Conservation (phyloP, 2,329 filamentous ascomycete genomes). For the Trichocomaceae sp. region DNA sequence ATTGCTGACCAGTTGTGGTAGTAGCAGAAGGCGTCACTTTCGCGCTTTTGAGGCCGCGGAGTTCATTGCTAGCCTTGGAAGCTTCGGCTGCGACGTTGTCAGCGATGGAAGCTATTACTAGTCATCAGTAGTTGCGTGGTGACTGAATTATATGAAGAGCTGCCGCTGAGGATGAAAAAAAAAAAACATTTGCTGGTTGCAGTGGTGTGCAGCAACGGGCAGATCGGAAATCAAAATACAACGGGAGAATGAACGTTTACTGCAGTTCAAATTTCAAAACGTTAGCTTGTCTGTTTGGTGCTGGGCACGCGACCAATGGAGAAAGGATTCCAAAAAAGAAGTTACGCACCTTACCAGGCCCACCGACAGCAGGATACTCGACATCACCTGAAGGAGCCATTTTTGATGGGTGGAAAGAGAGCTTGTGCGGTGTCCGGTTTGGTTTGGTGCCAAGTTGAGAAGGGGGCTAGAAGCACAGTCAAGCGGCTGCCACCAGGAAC, state of each 20-base stretch:
- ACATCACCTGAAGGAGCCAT: constrained; percentile 31
- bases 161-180: background rate
- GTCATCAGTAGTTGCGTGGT: constrained; percentile 16
- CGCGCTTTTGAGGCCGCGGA: constrained; percentile 49
- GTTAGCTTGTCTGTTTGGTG: background rate
- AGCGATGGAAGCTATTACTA: constrained; percentile 46
- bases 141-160: background rate
- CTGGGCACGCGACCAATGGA: background rate
- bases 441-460: constrained; percentile 9
- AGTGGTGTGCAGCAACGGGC: background rate
- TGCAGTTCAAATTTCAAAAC: background rate
- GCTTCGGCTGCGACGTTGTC: constrained; percentile 52
- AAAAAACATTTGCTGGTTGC: background rate
- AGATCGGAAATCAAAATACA: constrained; percentile 6
- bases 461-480: constrained; percentile 12
- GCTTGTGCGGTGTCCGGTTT: constrained; percentile 20
- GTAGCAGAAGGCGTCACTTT: constrained; percentile 48
- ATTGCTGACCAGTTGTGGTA: constrained; percentile 54
- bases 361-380: constrained; percentile 33
- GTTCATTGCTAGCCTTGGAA: constrained; percentile 51
- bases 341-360: constrained; percentile 33
- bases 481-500: background rate
- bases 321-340: background rate
- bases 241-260: constrained; percentile 3
- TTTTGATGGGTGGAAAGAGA: constrained; percentile 12